Base-by-base conservation (phyloP, 768 basidiomycete species). In the Suillus brevipes region DNA sequence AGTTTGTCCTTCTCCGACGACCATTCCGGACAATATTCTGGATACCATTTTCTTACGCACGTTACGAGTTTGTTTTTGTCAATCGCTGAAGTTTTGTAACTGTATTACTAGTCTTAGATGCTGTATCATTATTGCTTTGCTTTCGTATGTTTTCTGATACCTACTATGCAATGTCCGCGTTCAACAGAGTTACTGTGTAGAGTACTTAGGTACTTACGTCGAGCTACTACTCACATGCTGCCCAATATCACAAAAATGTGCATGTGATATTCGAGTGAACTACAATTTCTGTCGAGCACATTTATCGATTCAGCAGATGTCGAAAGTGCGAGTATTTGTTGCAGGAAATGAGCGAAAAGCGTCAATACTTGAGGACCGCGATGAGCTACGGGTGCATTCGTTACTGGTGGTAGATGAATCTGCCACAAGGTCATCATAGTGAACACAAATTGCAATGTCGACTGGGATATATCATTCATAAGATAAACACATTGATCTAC, bases 41-140 rank as follows among this genome's bases (percentile, higher is more conserved):
- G 64, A 66, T 64, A 20, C 28, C 45, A n/a, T 47, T 31, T 61
- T 34, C 49, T 65, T 42, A 52, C 37, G n/a, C 53, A 42, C 23
- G 53, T 38, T 23, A 25, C 18, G 20, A 42, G 42, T 12, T 55
- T 40, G 16, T 43, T 65, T 2, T 64, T 42, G 20, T 55, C 38
- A 43, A 34, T 12, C 40, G 1, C 14, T 37, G 23, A 65, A 20
- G 38, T 65, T 60, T 3, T 6, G 12, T 63, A 58, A 56, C 25
- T 77, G 70, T 74, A 71, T 69, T 23, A 37, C 62, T 68, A 25
- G 13, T n/a, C 49, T 31, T 74, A 77, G 68, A 75, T 37, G 20
- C 1, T 75, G 75, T 75, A 76, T 74, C 37, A 1, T 7, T 74
- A 75, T 62, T 49, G 1, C 3, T 6, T 45, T 49, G 20, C 36